Percentiles rank a stretch among this genome's conserved stretches.
Evolutionary conservation across 2,329 filamentous ascomycete species (phyloP).

Genomic region (Epichloe scottii): DNA sequence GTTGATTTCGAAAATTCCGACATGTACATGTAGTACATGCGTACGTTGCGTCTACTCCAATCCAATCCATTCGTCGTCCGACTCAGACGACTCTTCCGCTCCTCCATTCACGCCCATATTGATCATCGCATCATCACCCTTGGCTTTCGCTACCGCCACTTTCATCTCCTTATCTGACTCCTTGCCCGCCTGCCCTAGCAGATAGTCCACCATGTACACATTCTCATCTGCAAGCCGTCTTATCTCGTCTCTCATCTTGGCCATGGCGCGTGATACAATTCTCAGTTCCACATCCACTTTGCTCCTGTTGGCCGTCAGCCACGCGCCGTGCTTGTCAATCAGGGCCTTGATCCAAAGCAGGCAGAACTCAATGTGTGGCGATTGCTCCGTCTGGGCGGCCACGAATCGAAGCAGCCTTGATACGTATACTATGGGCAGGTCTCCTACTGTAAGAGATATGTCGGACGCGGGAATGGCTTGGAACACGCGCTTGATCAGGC

Average conservation of each 20-base stretch:
- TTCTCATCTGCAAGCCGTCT: slow-evolving; percentile 78
- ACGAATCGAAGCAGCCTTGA: slow-evolving; percentile 76
- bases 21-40: too few relatives aligned
- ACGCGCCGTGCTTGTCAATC: slow-evolving; percentile 71
- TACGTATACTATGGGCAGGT: slow-evolving; percentile 76
- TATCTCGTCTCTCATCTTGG: slow-evolving; percentile 70
- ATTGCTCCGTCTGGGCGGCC: slow-evolving; percentile 75
- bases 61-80: too few relatives aligned
- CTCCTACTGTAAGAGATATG: slow-evolving; percentile 64
- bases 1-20: too few relatives aligned
- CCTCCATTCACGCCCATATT: too few relatives aligned
- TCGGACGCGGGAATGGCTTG: slow-evolving; percentile 65
- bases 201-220: slow-evolving; percentile 76
- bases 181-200: slow-evolving; percentile 40
- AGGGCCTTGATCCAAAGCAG: slow-evolving; percentile 81
- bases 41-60: too few relatives aligned
- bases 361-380: slow-evolving; percentile 89
- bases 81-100: too few relatives aligned
- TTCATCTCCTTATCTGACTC: slow-evolving; percentile 8
- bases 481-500: slow-evolving; percentile 74
- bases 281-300: slow-evolving; percentile 76
- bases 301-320: slow-evolving; percentile 67
- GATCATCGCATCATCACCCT: too few relatives aligned
- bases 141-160: too few relatives aligned
- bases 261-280: slow-evolving; percentile 67